Evolutionary conservation across 345 rosid genomes (phyloP).

Genomic region (Syzygium jambos): DNA sequence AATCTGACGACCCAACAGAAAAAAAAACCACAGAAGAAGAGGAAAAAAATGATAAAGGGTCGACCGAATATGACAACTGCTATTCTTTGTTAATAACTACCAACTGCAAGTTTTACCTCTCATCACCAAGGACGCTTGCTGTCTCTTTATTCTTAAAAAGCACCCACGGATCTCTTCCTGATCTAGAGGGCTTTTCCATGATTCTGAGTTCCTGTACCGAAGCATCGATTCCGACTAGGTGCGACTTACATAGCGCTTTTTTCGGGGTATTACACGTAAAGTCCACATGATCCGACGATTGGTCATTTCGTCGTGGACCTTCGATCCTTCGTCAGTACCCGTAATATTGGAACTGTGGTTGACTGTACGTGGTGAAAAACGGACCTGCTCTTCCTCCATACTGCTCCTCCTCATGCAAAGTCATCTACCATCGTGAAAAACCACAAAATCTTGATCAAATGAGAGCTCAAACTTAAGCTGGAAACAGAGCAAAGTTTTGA

Average conservation of each 20-base stretch:
- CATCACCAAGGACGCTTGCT: neutral
- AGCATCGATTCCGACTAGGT: neutral
- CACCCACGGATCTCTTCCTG: neutral
- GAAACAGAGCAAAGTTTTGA: neutral
- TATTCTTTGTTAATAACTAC: neutral
- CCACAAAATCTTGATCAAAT: neutral
- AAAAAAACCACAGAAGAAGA: neutral
- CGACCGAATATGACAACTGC: neutral
- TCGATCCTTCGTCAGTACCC: neutral
- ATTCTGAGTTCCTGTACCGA: neutral
- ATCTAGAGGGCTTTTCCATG: neutral
- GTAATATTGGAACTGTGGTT: neutral
- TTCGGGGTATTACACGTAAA: neutral
- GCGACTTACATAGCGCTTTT: neutral
- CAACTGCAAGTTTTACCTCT: neutral
- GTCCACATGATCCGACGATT: neutral
- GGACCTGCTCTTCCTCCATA: slow-evolving; percentile 13
- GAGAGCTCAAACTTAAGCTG: neutral
- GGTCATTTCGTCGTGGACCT: neutral
- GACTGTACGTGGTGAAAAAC: neutral
- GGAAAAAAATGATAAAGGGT: neutral
- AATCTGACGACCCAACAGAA: neutral
- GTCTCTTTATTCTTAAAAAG: neutral
- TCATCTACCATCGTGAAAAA: neutral
- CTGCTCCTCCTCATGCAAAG: slow-evolving; percentile 37